A percentile compares a stretch with the other conserved stretches of the same genome.
These are phyloP conservation scores for Lavandula angustifolia DNA, from an alignment of 257 asterid species.

Conservation along the genomic window DNA sequence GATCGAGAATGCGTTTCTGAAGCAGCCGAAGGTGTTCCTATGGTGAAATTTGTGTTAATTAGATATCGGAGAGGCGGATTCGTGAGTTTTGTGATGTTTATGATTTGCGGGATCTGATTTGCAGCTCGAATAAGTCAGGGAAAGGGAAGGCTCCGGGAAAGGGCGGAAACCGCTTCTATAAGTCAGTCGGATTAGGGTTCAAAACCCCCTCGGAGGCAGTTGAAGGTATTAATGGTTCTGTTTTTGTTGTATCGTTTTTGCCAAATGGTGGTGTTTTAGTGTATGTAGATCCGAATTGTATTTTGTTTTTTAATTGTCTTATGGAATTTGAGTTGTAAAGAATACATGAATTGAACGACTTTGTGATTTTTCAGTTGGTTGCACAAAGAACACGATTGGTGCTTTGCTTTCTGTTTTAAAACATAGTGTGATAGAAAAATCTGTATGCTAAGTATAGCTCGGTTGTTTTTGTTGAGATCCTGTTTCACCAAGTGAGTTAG, in stretches of 20 bases:
- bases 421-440: too few relatives aligned
- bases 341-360: too few relatives aligned
- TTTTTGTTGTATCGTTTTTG: not conserved
- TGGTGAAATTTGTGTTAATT: not conserved
- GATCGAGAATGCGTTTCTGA: not conserved
- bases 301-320: not conserved
- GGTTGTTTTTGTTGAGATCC: not conserved
- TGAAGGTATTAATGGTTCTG: slow-evolving; percentile 29
- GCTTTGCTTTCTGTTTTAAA: not conserved
- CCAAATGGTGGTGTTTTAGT: not conserved
- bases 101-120: not conserved
- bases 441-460: not conserved
- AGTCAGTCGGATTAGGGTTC: slow-evolving; percentile 48
- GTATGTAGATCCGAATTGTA: not conserved
- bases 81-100: not conserved
- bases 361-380: not conserved
- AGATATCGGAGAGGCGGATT: not conserved
- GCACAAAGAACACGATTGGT: not conserved
- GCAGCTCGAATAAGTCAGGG: slow-evolving; percentile 18
- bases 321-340: not conserved
- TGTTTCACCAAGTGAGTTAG: not conserved
- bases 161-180: slow-evolving; percentile 52
- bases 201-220: slow-evolving; percentile 47
- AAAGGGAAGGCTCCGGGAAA: slow-evolving; percentile 56
- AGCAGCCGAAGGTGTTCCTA: not conserved